A percentile compares a stretch with the other conserved stretches of the same genome.
Evolutionary conservation across 2,329 filamentous ascomycete genomes (phyloP).

Genomic region (Berkeleyomyces rouxiae): DNA sequence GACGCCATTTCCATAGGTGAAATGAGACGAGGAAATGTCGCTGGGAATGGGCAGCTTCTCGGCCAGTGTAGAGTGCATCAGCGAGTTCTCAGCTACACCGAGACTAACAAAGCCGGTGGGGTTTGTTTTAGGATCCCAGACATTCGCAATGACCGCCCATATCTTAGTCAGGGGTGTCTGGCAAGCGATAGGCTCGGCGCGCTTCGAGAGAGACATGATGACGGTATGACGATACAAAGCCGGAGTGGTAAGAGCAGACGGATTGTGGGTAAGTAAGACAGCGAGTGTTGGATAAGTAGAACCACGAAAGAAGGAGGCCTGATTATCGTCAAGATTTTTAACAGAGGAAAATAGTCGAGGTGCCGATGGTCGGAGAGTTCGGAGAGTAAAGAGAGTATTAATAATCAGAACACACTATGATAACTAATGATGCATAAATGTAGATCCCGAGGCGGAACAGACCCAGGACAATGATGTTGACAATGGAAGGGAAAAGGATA

Average conservation of each 20-base stretch:
- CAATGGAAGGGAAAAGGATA: no score
- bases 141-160: conserved; percentile 29
- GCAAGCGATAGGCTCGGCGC: conserved; percentile 19
- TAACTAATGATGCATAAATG: no score
- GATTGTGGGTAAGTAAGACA: neutral
- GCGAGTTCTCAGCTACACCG: conserved; percentile 34
- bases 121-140: conserved; percentile 26
- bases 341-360: neutral
- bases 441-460: no score
- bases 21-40: conserved; percentile 18
- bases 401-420: no score
- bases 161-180: conserved; percentile 19
- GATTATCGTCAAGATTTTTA: no score
- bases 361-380: no score
- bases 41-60: conserved; percentile 26
- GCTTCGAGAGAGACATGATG: conserved; percentile 18
- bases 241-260: neutral
- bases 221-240: neutral
- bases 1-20: conserved; percentile 28
- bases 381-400: no score
- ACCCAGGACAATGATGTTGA: no score
- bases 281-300: neutral
- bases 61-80: conserved; percentile 32
- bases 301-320: neutral
- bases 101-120: conserved; percentile 31